Conservation (phyloP, 768 basidiomycete genomes). For the Tylopilus plumbeoviolaceoides region DNA sequence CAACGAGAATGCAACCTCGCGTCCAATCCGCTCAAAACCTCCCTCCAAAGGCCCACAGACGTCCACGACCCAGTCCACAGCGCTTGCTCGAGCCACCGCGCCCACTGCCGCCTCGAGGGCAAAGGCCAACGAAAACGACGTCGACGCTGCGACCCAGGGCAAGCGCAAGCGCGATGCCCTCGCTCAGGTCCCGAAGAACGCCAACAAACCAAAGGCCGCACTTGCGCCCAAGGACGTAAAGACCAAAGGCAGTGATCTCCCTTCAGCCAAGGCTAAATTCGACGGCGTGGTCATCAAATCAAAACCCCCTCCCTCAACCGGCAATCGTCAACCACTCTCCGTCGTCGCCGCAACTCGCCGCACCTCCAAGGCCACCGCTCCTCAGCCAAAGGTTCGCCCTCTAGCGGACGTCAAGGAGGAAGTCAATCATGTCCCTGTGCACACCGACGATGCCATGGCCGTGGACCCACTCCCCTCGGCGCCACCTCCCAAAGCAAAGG, state of each 20-base stretch:
- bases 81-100: slow-evolving; percentile 40
- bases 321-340: slow-evolving; percentile 52
- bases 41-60: slow-evolving; percentile 36
- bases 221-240: slow-evolving; percentile 41
- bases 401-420: slow-evolving; percentile 31
- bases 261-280: slow-evolving; percentile 45
- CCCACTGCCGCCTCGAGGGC: slow-evolving; percentile 36
- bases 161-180: slow-evolving; percentile 78
- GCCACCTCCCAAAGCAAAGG: background rate
- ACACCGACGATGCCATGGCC: slow-evolving; percentile 51
- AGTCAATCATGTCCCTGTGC: slow-evolving; percentile 12
- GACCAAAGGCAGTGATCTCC: slow-evolving; percentile 49
- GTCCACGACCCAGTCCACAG: slow-evolving; percentile 33
- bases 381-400: slow-evolving; percentile 18
- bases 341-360: slow-evolving; percentile 47
- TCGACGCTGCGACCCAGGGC: slow-evolving; percentile 45
- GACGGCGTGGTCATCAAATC: slow-evolving; percentile 64
- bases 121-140: slow-evolving; percentile 38
- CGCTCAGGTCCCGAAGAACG: slow-evolving; percentile 64
- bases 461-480: slow-evolving; percentile 41
- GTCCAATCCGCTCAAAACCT: slow-evolving; percentile 58
- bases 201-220: slow-evolving; percentile 33
- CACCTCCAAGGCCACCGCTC: slow-evolving; percentile 27
- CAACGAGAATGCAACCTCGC: slow-evolving; percentile 70
- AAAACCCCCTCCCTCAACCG: slow-evolving; percentile 29